Conservation (phyloP, 192 early-diverging fungal species). For the Diversispora eburnea region DNA sequence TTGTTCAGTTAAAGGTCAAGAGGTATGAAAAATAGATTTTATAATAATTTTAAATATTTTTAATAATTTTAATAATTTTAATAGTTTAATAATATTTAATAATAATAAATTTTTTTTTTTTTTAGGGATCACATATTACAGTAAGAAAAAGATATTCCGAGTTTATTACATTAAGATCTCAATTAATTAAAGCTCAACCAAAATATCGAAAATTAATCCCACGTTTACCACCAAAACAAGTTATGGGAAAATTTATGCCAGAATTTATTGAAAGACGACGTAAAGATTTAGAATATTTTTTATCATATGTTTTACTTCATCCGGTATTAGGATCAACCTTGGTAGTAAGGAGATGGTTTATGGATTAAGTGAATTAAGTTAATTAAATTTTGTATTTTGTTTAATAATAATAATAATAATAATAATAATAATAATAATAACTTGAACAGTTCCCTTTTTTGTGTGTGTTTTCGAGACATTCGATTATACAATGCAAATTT, state of each 20-base stretch:
- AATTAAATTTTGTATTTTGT: too few relatives aligned
- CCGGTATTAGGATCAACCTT: conserved; percentile 37
- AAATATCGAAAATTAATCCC: conserved; percentile 37
- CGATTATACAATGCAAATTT: too few relatives aligned
- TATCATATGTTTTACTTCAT: conserved; percentile 43
- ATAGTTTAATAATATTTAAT: not conserved
- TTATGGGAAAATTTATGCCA: conserved; percentile 39
- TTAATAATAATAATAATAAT: too few relatives aligned
- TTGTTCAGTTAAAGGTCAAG: conserved; percentile 39
- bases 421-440: too few relatives aligned
- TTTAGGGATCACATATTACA: conserved; percentile 33
- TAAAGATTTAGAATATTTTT: conserved; percentile 45
- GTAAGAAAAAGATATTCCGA: conserved; percentile 44
- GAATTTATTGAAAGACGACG: conserved; percentile 42
- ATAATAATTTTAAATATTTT: not conserved
- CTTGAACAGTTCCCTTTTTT: too few relatives aligned
- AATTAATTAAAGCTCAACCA: conserved; percentile 35
- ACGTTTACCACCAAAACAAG: conserved; percentile 46
- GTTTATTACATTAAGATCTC: conserved; percentile 37
- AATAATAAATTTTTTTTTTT: too few relatives aligned
- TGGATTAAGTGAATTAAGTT: not conserved
- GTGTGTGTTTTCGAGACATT: too few relatives aligned
- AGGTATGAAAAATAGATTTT: conserved; percentile 25
- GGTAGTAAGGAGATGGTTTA: conserved; percentile 41
- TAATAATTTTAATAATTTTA: not conserved